These are phyloP conservation scores for Iodosphaeria phyllophila DNA, from an alignment of 2,329 filamentous ascomycete genomes.

Conservation along the genomic window DNA sequence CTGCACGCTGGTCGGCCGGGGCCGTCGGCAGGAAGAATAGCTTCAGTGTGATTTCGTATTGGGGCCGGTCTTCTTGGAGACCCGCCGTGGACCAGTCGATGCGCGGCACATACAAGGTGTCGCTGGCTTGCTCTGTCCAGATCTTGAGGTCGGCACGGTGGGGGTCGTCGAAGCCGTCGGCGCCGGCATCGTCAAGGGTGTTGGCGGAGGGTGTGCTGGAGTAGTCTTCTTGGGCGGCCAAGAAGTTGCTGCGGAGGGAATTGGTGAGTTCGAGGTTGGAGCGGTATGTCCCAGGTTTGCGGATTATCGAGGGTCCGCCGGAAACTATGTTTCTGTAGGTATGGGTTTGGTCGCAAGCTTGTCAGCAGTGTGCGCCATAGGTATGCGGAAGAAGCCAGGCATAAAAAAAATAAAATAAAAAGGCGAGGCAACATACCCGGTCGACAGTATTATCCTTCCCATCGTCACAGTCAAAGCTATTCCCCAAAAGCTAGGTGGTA, in stretches of 20 bases:
- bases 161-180: slow-evolving; percentile 14
- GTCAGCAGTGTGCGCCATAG: slow-evolving; percentile 3
- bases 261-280: slow-evolving; percentile 89
- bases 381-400: background rate
- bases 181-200: slow-evolving; percentile 6
- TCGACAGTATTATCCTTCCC: slow-evolving; percentile 73
- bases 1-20: slow-evolving; percentile 41
- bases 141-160: slow-evolving; percentile 18
- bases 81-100: slow-evolving; percentile 54
- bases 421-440: slow-evolving; percentile 41
- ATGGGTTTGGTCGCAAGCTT: slow-evolving; percentile 1
- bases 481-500: too few species aligned
- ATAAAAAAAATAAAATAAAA: slow-evolving; percentile 3
- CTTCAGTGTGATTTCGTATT: slow-evolving; percentile 93
- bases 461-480: too few species aligned
- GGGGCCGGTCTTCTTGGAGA: slow-evolving; percentile 59
- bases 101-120: slow-evolving; percentile 56
- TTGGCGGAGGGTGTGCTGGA: slow-evolving; percentile 11
- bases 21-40: slow-evolving; percentile 75
- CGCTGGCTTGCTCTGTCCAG: slow-evolving; percentile 51
- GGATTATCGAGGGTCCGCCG: slow-evolving; percentile 65
- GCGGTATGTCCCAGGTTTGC: slow-evolving; percentile 57
- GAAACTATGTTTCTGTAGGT: slow-evolving; percentile 68
- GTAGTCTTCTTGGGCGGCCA: slow-evolving; percentile 50
- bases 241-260: slow-evolving; percentile 69